phyloP scores from a whole-genome alignment of 768 basidiomycete genomes.

The Daedalea quercina region DNA sequence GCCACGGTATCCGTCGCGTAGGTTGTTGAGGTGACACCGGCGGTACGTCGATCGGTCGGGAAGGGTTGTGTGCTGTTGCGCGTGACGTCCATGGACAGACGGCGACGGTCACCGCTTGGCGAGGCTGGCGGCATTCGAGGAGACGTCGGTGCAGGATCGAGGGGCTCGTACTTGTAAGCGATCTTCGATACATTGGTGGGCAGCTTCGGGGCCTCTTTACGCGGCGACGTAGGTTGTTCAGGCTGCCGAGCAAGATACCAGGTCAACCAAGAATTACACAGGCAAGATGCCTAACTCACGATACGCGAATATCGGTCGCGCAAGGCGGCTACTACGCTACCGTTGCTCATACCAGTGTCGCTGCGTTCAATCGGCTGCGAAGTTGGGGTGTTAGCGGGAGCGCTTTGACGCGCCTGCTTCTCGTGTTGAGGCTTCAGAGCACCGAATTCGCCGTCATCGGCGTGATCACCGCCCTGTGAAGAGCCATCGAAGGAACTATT shows the following conservation, averaged over 20 bases:
- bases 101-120: slow-evolving; percentile 21
- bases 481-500: background rate
- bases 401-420: slow-evolving; percentile 18
- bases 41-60: background rate
- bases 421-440: slow-evolving; percentile 14
- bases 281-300: slow-evolving; percentile 32
- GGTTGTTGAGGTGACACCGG: background rate
- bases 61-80: background rate
- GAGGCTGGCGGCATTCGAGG: slow-evolving; percentile 32
- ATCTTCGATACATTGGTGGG: slow-evolving; percentile 59
- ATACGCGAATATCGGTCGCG: slow-evolving; percentile 52
- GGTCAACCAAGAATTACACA: background rate
- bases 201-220: slow-evolving; percentile 56
- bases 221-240: slow-evolving; percentile 44
- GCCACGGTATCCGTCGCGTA: slow-evolving; percentile 2
- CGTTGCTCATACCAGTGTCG: slow-evolving; percentile 46
- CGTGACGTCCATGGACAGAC: slow-evolving; percentile 9
- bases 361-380: slow-evolving; percentile 35
- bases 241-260: slow-evolving; percentile 28
- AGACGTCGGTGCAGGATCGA: slow-evolving; percentile 30
- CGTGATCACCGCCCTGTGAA: slow-evolving; percentile 12
- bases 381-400: slow-evolving; percentile 5
- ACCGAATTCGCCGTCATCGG: slow-evolving; percentile 22
- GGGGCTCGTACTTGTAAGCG: slow-evolving; percentile 53
- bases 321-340: slow-evolving; percentile 64